phyloP scores from a whole-genome alignment of 108 stramenopile species.

The Cyclotella sp. region DNA sequence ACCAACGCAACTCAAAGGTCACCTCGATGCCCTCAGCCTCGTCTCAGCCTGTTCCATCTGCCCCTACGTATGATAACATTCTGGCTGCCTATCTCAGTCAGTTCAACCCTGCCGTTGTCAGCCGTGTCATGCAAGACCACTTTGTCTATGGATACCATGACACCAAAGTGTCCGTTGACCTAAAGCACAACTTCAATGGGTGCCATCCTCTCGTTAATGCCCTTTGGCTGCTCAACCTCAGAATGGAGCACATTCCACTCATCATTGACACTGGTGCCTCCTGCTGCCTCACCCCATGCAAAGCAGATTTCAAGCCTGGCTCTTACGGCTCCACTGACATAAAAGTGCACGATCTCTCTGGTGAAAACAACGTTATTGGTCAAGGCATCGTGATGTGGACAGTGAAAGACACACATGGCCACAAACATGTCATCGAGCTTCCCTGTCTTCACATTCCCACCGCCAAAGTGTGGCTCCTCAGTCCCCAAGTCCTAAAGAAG shows the following conservation, averaged over 20 bases:
- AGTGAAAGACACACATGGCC: too few species aligned
- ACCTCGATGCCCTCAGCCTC: too few species aligned
- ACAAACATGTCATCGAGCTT: too few species aligned
- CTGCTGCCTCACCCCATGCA: constrained; percentile 20
- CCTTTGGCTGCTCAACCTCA: too few species aligned
- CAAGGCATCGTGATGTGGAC: constrained; percentile 30
- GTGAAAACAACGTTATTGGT: constrained; percentile 19
- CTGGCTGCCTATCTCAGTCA: too few species aligned
- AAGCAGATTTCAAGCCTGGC: constrained; percentile 20
- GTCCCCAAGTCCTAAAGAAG: constrained; percentile 42
- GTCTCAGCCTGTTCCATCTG: too few species aligned
- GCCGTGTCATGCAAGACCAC: background rate
- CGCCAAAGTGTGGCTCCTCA: constrained; percentile 16
- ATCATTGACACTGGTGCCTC: constrained; percentile 28
- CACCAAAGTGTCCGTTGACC: background rate
- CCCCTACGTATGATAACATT: too few species aligned
- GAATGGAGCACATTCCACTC: constrained; percentile 2
- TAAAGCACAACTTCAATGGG: background rate
- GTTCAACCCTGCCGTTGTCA: too few species aligned
- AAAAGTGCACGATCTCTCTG: constrained; percentile 22
- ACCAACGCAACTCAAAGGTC: too few species aligned
- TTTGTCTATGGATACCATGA: background rate
- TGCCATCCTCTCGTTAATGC: background rate
- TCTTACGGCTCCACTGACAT: constrained; percentile 5
- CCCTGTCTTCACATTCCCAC: constrained; percentile 21